Percentiles rank a stretch among this genome's conserved stretches.
These are phyloP conservation scores for Backusella psychrophila DNA, from an alignment of 192 early-diverging fungal species.

Conservation along the genomic window DNA sequence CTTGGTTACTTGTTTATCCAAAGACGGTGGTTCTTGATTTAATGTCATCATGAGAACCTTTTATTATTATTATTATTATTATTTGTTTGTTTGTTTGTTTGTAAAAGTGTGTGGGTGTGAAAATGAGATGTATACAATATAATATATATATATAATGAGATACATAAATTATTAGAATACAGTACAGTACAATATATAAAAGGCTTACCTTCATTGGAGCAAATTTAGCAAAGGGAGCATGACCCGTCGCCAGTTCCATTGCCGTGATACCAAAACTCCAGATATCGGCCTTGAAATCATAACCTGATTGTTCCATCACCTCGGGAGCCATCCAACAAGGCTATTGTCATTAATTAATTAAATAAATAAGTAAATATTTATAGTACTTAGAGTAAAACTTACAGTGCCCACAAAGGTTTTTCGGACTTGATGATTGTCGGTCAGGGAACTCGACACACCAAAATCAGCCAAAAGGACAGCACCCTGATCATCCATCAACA, in stretches of 20 bases:
- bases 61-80: too few relatives aligned
- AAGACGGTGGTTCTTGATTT: constrained; percentile 80
- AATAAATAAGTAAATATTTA: not conserved
- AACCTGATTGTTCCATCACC: constrained; percentile 86
- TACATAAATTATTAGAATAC: not conserved
- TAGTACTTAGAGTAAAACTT: not conserved
- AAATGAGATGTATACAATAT: not conserved
- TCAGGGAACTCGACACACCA: constrained; percentile 64
- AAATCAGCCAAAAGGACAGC: constrained; percentile 64
- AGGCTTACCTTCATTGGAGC: constrained; percentile 76
- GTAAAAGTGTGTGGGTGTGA: not conserved
- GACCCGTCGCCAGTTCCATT: constrained; percentile 82
- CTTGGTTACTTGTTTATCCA: constrained; percentile 69
- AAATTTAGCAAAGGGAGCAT: constrained; percentile 85
- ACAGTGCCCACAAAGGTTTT: constrained; percentile 73
- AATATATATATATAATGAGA: not conserved
- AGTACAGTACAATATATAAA: not conserved
- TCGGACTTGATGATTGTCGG: constrained; percentile 59
- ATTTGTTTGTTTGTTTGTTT: not conserved
- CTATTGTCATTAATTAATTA: not conserved
- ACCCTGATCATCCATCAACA: constrained; percentile 64
- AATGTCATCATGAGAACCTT: constrained; percentile 88
- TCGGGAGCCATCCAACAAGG: constrained; percentile 45
- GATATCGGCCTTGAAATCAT: constrained; percentile 88
- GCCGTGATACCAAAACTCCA: constrained; percentile 91